Evolutionary conservation across 192 early-diverging fungal species (phyloP), one percentile per base, ranked within the genome.

Genomic region (Obelidium mucronatum): DNA sequence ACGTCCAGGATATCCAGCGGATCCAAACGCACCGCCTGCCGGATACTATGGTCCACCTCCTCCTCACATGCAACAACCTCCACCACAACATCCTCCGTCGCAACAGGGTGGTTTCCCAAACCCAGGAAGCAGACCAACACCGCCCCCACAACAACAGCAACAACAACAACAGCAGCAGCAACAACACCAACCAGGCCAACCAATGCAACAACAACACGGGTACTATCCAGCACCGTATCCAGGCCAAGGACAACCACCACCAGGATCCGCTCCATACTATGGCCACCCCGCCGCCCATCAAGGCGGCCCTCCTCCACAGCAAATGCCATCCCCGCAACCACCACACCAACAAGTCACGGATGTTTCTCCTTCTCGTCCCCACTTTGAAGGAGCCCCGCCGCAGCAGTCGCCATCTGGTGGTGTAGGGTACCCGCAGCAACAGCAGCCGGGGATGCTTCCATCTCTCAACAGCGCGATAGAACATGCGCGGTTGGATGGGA

Each of bases 401-500:
- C 17, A 28, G 48, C 48, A 11, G n/a, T 8, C 11, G 11, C 8
- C 8, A 51, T 8, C 11, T 51, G 48, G 13, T 51, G 48, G 13
- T 8, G 48, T 8, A n/a, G n/a, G n/a, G n/a, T n/a, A n/a, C n/a
- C n/a, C n/a, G n/a, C n/a, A n/a, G n/a, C 56, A 51, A 22, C 48
- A 51, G 22, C 48, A 51, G 22, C 48, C 48, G 11, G 11, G 22
- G 48, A 13, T 51, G 11, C 37, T 65, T 31, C 63, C 63, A 8
- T 37, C 34, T 0, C 28, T 65, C 19, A 65, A 65, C 28, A 37
- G 34, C 40, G 63, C 63, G 2, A 65, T 65, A 4, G 63, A 65
- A 28, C 34, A 65, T 39, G 63, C 63, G 63, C 30, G 63, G 33
- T 26, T 65, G 63, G 63, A 65, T 65, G 63, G 63, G 37, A 65